Percentiles rank a stretch among this genome's conserved stretches.
Conservation (phyloP, 2,329 filamentous ascomycete species). For the Fusarium goolgardi region DNA sequence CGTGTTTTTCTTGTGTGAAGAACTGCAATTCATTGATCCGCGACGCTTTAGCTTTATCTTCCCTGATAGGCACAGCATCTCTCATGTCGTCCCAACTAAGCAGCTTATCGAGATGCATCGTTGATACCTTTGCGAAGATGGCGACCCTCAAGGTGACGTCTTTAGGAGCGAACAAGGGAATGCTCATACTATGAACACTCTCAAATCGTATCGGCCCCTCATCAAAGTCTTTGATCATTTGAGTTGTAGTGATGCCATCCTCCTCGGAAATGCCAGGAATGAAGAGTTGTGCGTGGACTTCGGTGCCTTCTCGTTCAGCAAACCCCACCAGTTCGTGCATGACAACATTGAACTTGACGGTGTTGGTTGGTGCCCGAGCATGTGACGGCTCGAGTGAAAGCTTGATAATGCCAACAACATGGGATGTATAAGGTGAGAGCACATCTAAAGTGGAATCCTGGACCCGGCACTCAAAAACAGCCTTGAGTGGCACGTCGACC, state of each 20-base stretch:
- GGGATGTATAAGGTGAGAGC: constrained; percentile 90
- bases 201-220: constrained; percentile 93
- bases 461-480: constrained; percentile 93
- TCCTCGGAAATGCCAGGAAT: constrained; percentile 90
- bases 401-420: constrained; percentile 89
- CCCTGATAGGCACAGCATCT: constrained; percentile 72
- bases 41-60: constrained; percentile 66
- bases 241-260: constrained; percentile 92
- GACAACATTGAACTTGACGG: constrained; percentile 97
- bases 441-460: constrained; percentile 95
- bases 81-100: constrained; percentile 99
- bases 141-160: constrained; percentile 84
- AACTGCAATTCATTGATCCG: constrained; percentile 93
- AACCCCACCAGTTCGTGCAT: constrained; percentile 98
- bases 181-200: constrained; percentile 97
- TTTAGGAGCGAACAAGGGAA: constrained; percentile 78
- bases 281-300: constrained; percentile 97
- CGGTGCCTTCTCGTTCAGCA: constrained; percentile 92
- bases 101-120: constrained; percentile 96
- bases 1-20: constrained; percentile 91
- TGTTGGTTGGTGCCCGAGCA: constrained; percentile 89
- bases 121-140: constrained; percentile 89
- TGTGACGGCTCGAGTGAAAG: constrained; percentile 93
- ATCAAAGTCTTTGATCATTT: constrained; percentile 93
- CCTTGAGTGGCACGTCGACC: constrained; percentile 88